Base-by-base conservation (phyloP, 2,329 filamentous ascomycete species). In the Scytalidium sp. region DNA sequence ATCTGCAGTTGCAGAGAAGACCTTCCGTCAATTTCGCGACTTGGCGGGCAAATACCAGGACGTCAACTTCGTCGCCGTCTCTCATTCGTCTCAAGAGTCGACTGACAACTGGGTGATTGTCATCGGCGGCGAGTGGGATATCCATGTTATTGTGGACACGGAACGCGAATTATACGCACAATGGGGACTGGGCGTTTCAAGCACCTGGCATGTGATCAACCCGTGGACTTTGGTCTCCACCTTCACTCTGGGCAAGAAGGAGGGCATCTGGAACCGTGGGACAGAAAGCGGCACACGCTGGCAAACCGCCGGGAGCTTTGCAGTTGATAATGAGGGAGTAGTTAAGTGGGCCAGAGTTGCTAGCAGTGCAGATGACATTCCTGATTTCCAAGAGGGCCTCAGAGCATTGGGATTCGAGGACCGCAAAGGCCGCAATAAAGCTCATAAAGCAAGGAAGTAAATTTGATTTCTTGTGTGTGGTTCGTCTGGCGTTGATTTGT, bases 231-330 rank as follows among this genome's bases (percentile, higher is more conserved):
- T 89, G 50, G 80, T 75, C 60, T 74, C 71, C n/a, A 75, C 78
- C 2, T 79, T 80, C 52, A 76, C 70, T 49, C 68, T 89, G 21
- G 81, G 78, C 11, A 78, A 74, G 53, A 69, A 78, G 44, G 83
- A 89, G 62, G 77, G 81, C 13, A 86, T 89, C 55, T 85, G 80
- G 76, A 85, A 85, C 62, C 68, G 79, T 20, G 74, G 80, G 2
- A 84, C 81, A 2, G 81, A 85, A 66, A 86, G 79, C 61, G 85
- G 85, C 36, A 81, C 70, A 55, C 68, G 83, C 46, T 90, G 86
- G 85, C 85, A 90, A 74, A 85, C 71, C 21, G 73, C 78, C 42
- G 86, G 85, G 22, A 80, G 78, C 22, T 90, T 84, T 67, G 84
- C 79, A 2, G 67, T 85, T 22, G 80, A 83, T 61, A 60, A 60